Evolutionary conservation across 257 asterid genomes (phyloP).

Genomic region (Nicotiana attenuata): DNA sequence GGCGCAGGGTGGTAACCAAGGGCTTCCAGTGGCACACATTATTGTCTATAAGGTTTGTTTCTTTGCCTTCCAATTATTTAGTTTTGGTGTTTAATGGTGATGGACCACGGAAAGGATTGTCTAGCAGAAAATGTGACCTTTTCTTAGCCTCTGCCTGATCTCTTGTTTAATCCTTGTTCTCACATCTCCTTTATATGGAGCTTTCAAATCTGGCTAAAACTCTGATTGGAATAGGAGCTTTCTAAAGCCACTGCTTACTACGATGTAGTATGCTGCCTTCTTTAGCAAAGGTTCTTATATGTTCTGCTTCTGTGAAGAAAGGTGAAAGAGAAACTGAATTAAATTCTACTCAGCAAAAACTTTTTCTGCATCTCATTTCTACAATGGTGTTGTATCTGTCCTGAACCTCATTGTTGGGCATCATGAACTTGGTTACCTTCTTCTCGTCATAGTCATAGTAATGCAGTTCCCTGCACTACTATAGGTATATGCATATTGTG

Average conservation of each 20-base stretch:
- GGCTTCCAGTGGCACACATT: constrained; percentile 73
- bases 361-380: neutral
- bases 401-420: neutral
- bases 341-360: neutral
- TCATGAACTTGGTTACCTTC: neutral
- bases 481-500: neutral
- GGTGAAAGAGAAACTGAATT: neutral
- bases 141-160: neutral
- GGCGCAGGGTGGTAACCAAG: constrained; percentile 80
- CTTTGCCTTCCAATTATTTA: constrained; percentile 9
- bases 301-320: neutral
- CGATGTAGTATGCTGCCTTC: neutral
- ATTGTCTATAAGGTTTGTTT: constrained; percentile 70
- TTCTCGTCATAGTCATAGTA: neutral
- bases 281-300: neutral
- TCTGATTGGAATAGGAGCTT: neutral
- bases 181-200: neutral
- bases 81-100: neutral
- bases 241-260: neutral
- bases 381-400: neutral
- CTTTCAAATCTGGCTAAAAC: neutral
- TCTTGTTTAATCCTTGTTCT: neutral
- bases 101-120: neutral
- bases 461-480: neutral
- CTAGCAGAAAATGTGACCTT: neutral